Conservation (phyloP, 768 basidiomycete species). For the Mycena sanguinolenta region DNA sequence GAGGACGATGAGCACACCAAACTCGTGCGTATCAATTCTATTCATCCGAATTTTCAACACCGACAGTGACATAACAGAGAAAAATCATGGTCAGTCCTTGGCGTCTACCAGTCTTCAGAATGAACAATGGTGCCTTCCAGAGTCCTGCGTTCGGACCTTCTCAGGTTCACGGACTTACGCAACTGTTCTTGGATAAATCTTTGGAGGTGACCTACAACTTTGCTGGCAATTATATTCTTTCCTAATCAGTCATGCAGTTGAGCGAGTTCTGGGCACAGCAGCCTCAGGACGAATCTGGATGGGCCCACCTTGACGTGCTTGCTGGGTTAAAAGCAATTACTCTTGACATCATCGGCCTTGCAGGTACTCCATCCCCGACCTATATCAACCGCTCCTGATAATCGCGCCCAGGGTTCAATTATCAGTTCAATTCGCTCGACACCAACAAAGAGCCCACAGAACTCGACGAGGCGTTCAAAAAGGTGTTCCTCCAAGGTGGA, state of each 20-base stretch:
- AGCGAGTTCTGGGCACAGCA: constrained; percentile 33
- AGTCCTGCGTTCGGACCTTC: constrained; percentile 60
- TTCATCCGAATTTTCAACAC: neutral
- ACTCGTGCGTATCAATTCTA: constrained; percentile 12
- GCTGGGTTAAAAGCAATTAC: constrained; percentile 55
- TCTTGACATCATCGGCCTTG: constrained; percentile 41
- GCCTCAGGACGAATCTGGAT: constrained; percentile 43
- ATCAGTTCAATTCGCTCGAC: constrained; percentile 23
- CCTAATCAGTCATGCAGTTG: neutral
- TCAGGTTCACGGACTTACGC: constrained; percentile 53
- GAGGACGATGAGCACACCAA: constrained; percentile 33
- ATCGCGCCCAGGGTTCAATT: constrained; percentile 20
- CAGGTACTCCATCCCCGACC: constrained; percentile 52
- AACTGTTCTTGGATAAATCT: constrained; percentile 52
- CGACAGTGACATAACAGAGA: neutral
- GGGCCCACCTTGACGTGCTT: constrained; percentile 51
- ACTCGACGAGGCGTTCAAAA: constrained; percentile 8
- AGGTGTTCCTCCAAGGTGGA: neutral
- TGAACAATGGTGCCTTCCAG: constrained; percentile 32
- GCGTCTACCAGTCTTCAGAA: neutral
- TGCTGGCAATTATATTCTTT: neutral
- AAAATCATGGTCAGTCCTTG: constrained; percentile 20
- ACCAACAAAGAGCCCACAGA: neutral
- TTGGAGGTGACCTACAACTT: constrained; percentile 38
- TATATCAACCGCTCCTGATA: neutral